Conservation (phyloP, 208 protist species). For the Trypanosoma brucei region DNA sequence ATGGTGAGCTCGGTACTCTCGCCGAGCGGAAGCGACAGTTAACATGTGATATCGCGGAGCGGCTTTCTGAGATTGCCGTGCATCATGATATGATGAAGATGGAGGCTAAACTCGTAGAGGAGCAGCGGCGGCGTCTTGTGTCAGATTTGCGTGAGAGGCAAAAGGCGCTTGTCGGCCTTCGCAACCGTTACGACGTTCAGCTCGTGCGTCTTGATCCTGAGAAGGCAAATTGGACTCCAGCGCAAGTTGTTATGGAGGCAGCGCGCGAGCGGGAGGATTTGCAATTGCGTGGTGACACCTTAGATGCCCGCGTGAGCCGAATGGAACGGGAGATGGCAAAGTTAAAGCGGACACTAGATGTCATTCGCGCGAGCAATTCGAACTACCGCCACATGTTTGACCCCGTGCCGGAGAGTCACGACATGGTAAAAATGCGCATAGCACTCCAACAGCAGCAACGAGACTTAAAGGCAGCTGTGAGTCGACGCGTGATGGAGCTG, state of each 20-base stretch:
- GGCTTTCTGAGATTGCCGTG: conserved; percentile 76
- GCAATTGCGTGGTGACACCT: conserved; percentile 74
- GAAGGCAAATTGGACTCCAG: conserved; percentile 62
- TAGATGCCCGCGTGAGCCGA: conserved; percentile 72
- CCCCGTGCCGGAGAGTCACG: conserved; percentile 48
- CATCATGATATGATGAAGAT: conserved; percentile 79
- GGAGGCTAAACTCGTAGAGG: conserved; percentile 81
- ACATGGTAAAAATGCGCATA: conserved; percentile 44
- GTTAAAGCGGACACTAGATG: conserved; percentile 74
- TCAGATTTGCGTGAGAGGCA: conserved; percentile 71
- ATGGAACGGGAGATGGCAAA: conserved; percentile 75
- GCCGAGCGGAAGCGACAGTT: conserved; percentile 80
- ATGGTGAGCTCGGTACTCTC: conserved; percentile 63
- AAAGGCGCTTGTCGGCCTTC: conserved; percentile 48
- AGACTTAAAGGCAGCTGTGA: conserved; percentile 63
- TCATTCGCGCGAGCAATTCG: conserved; percentile 74
- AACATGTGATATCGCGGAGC: conserved; percentile 49
- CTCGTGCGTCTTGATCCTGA: conserved; percentile 66
- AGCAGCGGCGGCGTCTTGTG: conserved; percentile 67
- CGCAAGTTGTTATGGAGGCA: conserved; percentile 76
- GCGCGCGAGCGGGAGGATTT: conserved; percentile 85
- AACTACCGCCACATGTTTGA: conserved; percentile 78
- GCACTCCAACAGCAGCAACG: conserved; percentile 56
- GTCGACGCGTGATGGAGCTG: conserved; percentile 49
- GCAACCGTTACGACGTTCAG: conserved; percentile 73